These are phyloP conservation scores for Epichloe bromicola DNA, from an alignment of 2,329 filamentous ascomycete species.

Conservation along the genomic window DNA sequence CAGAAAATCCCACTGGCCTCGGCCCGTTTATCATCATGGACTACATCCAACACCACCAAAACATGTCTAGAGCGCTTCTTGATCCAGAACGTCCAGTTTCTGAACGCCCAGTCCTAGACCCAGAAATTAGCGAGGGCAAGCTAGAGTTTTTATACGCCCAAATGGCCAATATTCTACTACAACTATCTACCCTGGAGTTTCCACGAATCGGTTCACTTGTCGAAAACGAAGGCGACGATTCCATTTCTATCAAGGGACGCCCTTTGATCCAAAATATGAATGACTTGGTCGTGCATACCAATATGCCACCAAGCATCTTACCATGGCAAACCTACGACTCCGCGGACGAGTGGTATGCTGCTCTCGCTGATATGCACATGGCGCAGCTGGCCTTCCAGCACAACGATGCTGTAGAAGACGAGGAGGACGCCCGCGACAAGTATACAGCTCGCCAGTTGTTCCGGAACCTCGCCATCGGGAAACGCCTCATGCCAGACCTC, in stretches of 20 bases:
- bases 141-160: too few relatives aligned
- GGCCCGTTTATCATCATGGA: slow-evolving; percentile 27
- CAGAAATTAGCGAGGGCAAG: too few relatives aligned
- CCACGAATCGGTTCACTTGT: too few relatives aligned
- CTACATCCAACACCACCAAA: slow-evolving; percentile 18
- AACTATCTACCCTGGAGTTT: too few relatives aligned
- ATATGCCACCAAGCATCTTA: too few relatives aligned
- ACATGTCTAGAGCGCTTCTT: slow-evolving; percentile 17
- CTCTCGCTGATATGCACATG: slow-evolving; percentile 24
- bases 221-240: too few relatives aligned
- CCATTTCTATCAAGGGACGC: too few relatives aligned
- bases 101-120: too few relatives aligned
- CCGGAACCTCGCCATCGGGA: slow-evolving; percentile 13
- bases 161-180: too few relatives aligned
- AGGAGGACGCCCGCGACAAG: slow-evolving; percentile 18
- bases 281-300: too few relatives aligned
- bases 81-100: slow-evolving; percentile 8
- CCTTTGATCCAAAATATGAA: too few relatives aligned
- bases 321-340: not conserved
- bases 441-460: slow-evolving; percentile 22
- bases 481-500: slow-evolving; percentile 3
- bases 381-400: slow-evolving; percentile 23
- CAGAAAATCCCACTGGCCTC: slow-evolving; percentile 19
- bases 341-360: slow-evolving; percentile 19
- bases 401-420: slow-evolving; percentile 22